Base-by-base conservation (phyloP, 345 rosid genomes). In the Eucalyptus tenuipes region DNA sequence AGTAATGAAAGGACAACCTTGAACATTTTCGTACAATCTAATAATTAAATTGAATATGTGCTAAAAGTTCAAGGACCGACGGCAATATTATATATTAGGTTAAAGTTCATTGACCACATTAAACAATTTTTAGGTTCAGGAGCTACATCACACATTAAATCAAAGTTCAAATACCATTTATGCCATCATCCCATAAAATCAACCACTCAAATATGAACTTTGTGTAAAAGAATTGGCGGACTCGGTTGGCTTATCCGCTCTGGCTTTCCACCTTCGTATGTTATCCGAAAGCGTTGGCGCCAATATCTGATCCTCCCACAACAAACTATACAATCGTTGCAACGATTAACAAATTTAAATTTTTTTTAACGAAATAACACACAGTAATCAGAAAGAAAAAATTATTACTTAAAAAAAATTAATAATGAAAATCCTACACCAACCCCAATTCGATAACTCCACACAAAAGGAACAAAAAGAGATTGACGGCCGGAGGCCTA, bases 281-380 rank as follows among this genome's bases (percentile, higher is more conserved):
- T 87, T 88, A 85, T 88, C 97, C 98, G 97, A 93, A 93, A 91
- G 88, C 88, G 79, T 90, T 93, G 98, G 93, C 99, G 94, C 96
- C 95, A 93, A 92, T 88, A 59, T 93, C 96, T 95, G 91, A 91
- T 93, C 59, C 90, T 92, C 80, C 89, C 87, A 90, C 93, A 95
- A 89, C 71, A 82, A 50, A 47, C 61, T 75, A 75, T 20, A 55
- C 84, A 42, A 61, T 24, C 27, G 49, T n/a, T 16, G 42, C 64
- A 50, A 66, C 50, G 40, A 33, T n/a, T 45, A 49, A 85, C 31
- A 47, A 44, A 68, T 42, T 15, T 9, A 45, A 31, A 86, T 81
- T 33, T 49, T 81, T 86, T 64, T 49, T 27, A 15, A 49, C 55
- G 4, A 80, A 89, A 37, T 49, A 18, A n/a, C 45, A 49, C 87